Conservation (phyloP, 257 asterid genomes). For the Thymus mandschuricus region DNA sequence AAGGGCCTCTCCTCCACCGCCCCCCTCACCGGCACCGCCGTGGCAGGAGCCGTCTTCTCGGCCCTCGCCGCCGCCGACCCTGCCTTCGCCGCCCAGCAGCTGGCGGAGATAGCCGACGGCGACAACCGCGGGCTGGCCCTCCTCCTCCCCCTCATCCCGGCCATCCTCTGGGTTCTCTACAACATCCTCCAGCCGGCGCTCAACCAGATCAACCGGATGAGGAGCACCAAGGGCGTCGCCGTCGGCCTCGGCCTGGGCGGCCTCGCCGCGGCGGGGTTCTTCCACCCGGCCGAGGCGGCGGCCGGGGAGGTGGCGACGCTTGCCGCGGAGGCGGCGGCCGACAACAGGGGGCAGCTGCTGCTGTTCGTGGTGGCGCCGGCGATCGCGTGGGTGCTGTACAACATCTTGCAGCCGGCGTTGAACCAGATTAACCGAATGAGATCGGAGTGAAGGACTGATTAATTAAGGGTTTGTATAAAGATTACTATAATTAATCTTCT, state of each 20-base stretch:
- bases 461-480: background rate
- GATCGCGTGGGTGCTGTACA: conserved; percentile 74
- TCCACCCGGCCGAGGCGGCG: conserved; percentile 58
- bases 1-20: conserved; percentile 39
- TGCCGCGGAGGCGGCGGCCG: conserved; percentile 62
- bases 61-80: conserved; percentile 65
- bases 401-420: conserved; percentile 91
- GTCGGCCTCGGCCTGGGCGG: conserved; percentile 79
- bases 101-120: conserved; percentile 84
- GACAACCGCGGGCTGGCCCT: conserved; percentile 88
- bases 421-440: conserved; percentile 90
- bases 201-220: conserved; percentile 83
- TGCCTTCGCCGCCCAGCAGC: conserved; percentile 90
- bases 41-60: conserved; percentile 85
- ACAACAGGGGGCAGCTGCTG: conserved; percentile 82
- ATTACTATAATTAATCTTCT: background rate
- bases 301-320: conserved; percentile 50
- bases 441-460: conserved; percentile 40
- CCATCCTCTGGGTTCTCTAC: conserved; percentile 83
- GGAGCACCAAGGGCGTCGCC: conserved; percentile 60
- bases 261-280: conserved; percentile 50
- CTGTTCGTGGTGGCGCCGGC: conserved; percentile 89
- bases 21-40: conserved; percentile 27
- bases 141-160: conserved; percentile 75
- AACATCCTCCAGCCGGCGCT: conserved; percentile 89